These are phyloP conservation scores for Dactylellina leptospora DNA, from an alignment of 2,329 filamentous ascomycete genomes.

Conservation along the genomic window DNA sequence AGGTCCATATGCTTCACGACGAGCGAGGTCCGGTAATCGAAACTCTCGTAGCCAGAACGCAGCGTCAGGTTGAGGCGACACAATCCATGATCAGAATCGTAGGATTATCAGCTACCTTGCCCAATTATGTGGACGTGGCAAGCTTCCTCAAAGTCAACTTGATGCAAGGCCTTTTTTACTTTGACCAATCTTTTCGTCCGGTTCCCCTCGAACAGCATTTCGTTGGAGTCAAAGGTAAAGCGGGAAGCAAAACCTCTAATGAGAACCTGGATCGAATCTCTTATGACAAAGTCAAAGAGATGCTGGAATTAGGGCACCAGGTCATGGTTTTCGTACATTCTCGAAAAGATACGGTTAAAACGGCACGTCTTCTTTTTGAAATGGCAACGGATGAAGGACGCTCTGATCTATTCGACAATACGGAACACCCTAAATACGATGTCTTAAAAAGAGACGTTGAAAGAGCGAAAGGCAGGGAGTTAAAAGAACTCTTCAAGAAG, in stretches of 20 bases:
- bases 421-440: constrained; percentile 79
- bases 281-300: constrained; percentile 93
- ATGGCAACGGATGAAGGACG: constrained; percentile 84
- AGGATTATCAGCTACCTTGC: constrained; percentile 91
- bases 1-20: constrained; percentile 99
- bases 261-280: constrained; percentile 88
- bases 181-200: constrained; percentile 92
- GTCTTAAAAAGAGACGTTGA: constrained; percentile 84
- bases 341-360: constrained; percentile 88
- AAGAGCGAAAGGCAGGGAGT: constrained; percentile 81
- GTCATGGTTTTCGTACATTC: constrained; percentile 99
- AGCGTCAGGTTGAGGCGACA: constrained; percentile 96
- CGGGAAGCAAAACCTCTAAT: constrained; percentile 79
- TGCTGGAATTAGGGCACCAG: constrained; percentile 91
- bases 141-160: constrained; percentile 97
- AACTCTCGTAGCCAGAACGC: constrained; percentile 91
- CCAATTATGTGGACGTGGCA: constrained; percentile 95
- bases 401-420: constrained; percentile 83
- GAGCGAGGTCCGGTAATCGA: constrained; percentile 95
- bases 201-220: constrained; percentile 98
- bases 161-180: constrained; percentile 92
- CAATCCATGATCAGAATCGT: constrained; percentile 97
- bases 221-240: constrained; percentile 91
- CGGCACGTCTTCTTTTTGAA: constrained; percentile 83
- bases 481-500: constrained; percentile 87